Evolutionary conservation across 345 rosid genomes (phyloP).

Genomic region (Salix purpurea): DNA sequence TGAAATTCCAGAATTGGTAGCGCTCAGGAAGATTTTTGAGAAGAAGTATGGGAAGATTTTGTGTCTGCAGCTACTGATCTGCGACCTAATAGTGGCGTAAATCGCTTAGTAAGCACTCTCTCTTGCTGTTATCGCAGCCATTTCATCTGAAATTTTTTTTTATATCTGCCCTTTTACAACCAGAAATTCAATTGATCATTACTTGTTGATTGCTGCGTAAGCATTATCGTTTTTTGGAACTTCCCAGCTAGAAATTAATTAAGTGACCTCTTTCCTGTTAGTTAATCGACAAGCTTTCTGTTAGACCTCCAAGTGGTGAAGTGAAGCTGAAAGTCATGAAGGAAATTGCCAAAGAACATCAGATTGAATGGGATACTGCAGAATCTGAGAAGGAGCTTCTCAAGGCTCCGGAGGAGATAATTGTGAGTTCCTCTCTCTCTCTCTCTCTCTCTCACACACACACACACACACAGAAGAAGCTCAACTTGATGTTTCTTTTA

Average conservation of each 20-base stretch:
- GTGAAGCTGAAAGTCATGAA: conserved; percentile 76
- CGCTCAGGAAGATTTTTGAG: conserved; percentile 55
- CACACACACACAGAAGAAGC: background rate
- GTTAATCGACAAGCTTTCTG: conserved; percentile 91
- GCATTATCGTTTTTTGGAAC: background rate
- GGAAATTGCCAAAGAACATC: conserved; percentile 80
- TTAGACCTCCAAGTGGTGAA: conserved; percentile 70
- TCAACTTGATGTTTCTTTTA: background rate
- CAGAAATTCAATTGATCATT: background rate
- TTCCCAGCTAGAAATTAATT: background rate
- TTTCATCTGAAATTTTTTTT: no score
- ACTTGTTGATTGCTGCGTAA: background rate
- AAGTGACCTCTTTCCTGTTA: conserved; percentile 18
- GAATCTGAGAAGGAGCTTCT: conserved; percentile 92
- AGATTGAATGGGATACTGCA: conserved; percentile 74
- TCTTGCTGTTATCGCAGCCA: background rate
- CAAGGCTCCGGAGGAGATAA: conserved; percentile 67
- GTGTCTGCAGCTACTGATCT: conserved; percentile 81
- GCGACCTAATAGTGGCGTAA: conserved; percentile 78
- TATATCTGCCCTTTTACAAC: background rate
- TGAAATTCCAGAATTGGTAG: conserved; percentile 77
- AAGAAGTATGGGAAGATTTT: conserved; percentile 90
- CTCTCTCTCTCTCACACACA: background rate
- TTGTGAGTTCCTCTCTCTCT: conserved; percentile 38
- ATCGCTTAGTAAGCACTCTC: conserved; percentile 54